A percentile compares a stretch with the other conserved stretches of the same genome.
These are phyloP conservation scores for Termitomyces sp. DNA, from an alignment of 768 basidiomycete species.

Conservation along the genomic window DNA sequence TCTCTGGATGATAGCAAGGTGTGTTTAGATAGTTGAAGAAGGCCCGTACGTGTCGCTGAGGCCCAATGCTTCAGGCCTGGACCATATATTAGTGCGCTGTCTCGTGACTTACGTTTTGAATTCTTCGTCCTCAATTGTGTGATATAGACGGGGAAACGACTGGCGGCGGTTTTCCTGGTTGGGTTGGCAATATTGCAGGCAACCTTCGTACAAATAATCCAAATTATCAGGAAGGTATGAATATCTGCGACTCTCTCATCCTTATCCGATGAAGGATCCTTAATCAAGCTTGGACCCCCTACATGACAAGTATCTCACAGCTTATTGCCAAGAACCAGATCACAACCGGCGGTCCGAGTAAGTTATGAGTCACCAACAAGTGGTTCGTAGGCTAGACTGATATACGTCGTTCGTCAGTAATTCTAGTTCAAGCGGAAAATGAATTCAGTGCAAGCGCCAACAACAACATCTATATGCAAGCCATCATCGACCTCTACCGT, in stretches of 20 bases:
- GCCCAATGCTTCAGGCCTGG: constrained; percentile 32
- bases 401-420: constrained; percentile 29
- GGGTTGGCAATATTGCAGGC: constrained; percentile 53
- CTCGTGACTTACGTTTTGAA: not conserved
- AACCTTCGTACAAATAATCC: constrained; percentile 46
- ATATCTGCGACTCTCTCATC: not conserved
- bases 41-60: not conserved
- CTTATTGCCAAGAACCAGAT: constrained; percentile 54
- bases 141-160: constrained; percentile 46
- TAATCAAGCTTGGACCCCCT: constrained; percentile 49
- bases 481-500: constrained; percentile 40
- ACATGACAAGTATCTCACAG: constrained; percentile 46
- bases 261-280: not conserved
- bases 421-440: constrained; percentile 51
- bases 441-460: constrained; percentile 43
- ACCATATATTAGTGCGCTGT: constrained; percentile 45
- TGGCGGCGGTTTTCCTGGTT: constrained; percentile 56
- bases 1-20: constrained; percentile 55
- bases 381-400: not conserved
- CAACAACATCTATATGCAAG: constrained; percentile 48
- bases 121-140: not conserved
- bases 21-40: not conserved
- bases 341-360: constrained; percentile 56
- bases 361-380: constrained; percentile 10
- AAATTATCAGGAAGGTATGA: constrained; percentile 40